These are phyloP conservation scores for Nannochloropsis limnetica DNA, from an alignment of 352 stramenopile genomes.

Conservation along the genomic window DNA sequence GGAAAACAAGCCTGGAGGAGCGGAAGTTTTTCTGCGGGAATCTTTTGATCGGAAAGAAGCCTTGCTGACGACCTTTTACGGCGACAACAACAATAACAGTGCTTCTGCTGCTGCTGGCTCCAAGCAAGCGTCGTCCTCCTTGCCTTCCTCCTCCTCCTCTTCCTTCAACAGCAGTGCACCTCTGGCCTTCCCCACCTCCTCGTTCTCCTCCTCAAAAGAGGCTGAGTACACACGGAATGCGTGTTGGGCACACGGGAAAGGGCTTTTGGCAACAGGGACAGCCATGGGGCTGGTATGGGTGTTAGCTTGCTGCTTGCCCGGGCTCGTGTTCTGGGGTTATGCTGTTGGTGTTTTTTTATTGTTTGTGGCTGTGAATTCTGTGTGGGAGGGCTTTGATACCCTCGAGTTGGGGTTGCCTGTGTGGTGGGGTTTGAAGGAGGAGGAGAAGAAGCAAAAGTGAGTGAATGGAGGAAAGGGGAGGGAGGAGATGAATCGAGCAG, in stretches of 20 bases:
- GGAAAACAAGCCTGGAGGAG: neutral
- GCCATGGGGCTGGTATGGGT: neutral
- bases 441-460: neutral
- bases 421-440: neutral
- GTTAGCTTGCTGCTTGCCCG: neutral
- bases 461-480: neutral
- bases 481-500: neutral
- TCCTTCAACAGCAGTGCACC: neutral
- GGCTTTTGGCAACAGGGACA: neutral
- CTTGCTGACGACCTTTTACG: constrained; percentile 8
- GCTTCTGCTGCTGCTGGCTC: neutral
- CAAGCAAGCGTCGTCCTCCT: neutral
- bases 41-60: constrained; percentile 34
- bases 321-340: neutral
- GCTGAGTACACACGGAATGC: neutral
- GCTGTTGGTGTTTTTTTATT: neutral
- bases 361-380: neutral
- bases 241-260: neutral
- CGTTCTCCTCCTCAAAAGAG: neutral
- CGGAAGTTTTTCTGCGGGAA: neutral
- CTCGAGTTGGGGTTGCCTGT: neutral
- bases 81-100: neutral
- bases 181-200: neutral
- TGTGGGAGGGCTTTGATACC: constrained; percentile 25
- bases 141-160: neutral